Percentiles rank a stretch among this genome's conserved stretches.
Evolutionary conservation across 2,329 filamentous ascomycete genomes (phyloP).

Genomic region (Neophaeococcomyces mojaviensis): DNA sequence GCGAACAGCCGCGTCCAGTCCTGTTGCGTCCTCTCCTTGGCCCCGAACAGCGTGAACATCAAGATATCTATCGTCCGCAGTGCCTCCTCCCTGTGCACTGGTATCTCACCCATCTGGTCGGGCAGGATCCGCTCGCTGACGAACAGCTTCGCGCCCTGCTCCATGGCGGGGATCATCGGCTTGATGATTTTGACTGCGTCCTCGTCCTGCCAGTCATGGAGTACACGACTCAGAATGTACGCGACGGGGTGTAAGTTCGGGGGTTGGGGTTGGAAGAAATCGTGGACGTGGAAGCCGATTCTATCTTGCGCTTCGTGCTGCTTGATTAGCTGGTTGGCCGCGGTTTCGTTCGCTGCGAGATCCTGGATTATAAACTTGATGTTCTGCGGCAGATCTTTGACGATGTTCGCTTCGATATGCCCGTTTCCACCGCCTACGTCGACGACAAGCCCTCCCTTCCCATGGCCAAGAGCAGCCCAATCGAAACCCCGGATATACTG

Average conservation of each 20-base stretch:
- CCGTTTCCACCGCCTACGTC: conserved; percentile 6
- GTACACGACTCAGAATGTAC: conserved; percentile 2
- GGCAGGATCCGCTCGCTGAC: conserved; percentile 4
- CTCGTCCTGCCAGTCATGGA: conserved; percentile 4
- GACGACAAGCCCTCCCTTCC: neutral
- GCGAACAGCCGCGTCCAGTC: neutral
- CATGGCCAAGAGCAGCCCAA: neutral
- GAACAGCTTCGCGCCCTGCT: neutral
- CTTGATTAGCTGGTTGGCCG: neutral
- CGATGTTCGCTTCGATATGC: conserved; percentile 2
- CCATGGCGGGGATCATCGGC: conserved; percentile 5
- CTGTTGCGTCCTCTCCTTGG: neutral
- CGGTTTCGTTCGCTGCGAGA: neutral
- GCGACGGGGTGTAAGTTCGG: neutral
- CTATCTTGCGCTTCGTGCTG: neutral
- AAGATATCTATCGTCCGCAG: neutral
- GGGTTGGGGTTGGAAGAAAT: conserved; percentile 7
- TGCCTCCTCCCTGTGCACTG: neutral
- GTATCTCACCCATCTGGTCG: neutral
- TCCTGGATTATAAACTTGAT: conserved; percentile 3
- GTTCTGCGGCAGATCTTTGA: neutral
- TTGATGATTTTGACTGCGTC: conserved; percentile 1
- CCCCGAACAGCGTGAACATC: conserved; percentile 6
- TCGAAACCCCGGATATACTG: conserved; percentile 1
- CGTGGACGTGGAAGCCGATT: neutral